Conservation (phyloP, 2,329 filamentous ascomycete species). For the Pleomassaria siparia region DNA sequence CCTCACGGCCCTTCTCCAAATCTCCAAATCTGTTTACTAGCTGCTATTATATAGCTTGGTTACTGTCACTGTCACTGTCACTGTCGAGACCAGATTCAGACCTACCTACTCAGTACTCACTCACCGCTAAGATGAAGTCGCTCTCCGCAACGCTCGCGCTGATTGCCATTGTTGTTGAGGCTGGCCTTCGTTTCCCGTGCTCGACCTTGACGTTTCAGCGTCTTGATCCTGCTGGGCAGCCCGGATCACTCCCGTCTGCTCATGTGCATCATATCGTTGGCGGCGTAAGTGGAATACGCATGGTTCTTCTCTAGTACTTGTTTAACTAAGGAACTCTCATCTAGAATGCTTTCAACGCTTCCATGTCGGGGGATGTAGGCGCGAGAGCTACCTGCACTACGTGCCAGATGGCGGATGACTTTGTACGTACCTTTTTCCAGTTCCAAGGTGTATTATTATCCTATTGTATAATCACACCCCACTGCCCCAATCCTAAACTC, state of each 20-base stretch:
- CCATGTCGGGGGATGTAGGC: slow-evolving; percentile 26
- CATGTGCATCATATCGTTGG: slow-evolving; percentile 33
- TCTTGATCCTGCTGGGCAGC: slow-evolving; percentile 27
- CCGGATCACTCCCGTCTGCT: slow-evolving; percentile 20
- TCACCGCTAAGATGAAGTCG: slow-evolving; percentile 21
- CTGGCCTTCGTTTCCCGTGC: slow-evolving; percentile 30
- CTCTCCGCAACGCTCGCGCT: slow-evolving; percentile 20
- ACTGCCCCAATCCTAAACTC: too few relatives aligned
- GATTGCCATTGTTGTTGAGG: slow-evolving; percentile 20
- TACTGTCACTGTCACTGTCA: neutral
- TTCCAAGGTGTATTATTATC: too few relatives aligned
- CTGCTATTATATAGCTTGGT: too few relatives aligned
- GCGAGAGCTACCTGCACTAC: slow-evolving; percentile 27
- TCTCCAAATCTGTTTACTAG: slow-evolving; percentile 1
- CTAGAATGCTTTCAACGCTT: slow-evolving; percentile 29
- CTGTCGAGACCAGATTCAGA: slow-evolving; percentile 6
- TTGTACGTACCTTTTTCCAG: too few relatives aligned
- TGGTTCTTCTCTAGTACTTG: too few relatives aligned
- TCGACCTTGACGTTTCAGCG: slow-evolving; percentile 29
- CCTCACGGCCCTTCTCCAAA: neutral
- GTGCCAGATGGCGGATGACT: slow-evolving; percentile 25
- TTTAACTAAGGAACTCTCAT: too few relatives aligned
- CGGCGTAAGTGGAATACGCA: too few relatives aligned
- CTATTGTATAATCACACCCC: too few relatives aligned
- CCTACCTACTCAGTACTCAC: too few relatives aligned